Conservation (phyloP, 2,329 filamentous ascomycete species). For the Neurospora crassa region DNA sequence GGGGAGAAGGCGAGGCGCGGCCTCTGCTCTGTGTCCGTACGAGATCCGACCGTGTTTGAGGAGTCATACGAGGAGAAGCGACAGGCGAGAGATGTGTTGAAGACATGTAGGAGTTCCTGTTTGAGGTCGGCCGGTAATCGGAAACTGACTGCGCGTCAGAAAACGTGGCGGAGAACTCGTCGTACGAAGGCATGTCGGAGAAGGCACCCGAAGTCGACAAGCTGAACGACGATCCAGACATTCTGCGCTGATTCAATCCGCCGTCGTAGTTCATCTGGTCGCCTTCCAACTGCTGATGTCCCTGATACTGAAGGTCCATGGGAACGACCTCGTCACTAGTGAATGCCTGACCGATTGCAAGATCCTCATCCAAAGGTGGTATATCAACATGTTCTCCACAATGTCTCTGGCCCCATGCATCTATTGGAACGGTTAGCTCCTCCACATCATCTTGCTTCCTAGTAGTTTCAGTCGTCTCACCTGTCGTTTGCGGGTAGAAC, state of each 20-base stretch:
- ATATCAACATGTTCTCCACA: constrained; percentile 49
- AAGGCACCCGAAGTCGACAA: constrained; percentile 57
- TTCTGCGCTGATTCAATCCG: constrained; percentile 46
- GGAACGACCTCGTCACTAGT: constrained; percentile 54
- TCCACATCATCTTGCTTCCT: constrained; percentile 4
- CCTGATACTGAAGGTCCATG: constrained; percentile 48
- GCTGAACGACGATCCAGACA: constrained; percentile 66
- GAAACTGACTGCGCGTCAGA: constrained; percentile 58
- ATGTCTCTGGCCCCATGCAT: constrained; percentile 44
- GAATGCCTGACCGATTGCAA: constrained; percentile 52
- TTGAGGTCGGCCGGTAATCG: constrained; percentile 57
- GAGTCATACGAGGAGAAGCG: constrained; percentile 57
- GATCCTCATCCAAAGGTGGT: constrained; percentile 45
- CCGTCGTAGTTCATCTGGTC: constrained; percentile 42
- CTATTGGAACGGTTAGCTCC: constrained; percentile 21
- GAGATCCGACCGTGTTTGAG: constrained; percentile 50
- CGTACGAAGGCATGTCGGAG: constrained; percentile 61
- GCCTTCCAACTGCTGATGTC: constrained; percentile 35
- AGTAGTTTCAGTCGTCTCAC: constrained; percentile 38
- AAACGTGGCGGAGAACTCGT: constrained; percentile 57
- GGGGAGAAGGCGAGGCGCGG: constrained; percentile 61
- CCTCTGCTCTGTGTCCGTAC: constrained; percentile 58
- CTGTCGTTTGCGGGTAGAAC: constrained; percentile 40
- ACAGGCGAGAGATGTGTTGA: constrained; percentile 64
- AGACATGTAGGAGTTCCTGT: constrained; percentile 60